Percentiles rank a stretch among this genome's conserved stretches.
Evolutionary conservation across 2,329 filamentous ascomycete species (phyloP).

Genomic region (Penicillium janthinellum): DNA sequence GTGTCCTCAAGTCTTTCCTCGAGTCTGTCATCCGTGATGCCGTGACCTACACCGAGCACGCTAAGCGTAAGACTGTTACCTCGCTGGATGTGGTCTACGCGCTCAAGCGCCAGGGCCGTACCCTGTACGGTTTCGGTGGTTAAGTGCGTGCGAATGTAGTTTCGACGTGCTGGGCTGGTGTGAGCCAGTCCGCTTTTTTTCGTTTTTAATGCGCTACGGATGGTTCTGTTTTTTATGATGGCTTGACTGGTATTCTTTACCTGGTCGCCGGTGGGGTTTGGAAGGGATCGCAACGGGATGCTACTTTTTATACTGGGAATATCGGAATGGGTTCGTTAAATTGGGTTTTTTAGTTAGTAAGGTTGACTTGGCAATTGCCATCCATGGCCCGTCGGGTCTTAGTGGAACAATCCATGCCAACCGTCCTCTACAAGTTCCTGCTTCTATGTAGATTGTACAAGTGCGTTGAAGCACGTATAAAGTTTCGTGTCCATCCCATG

Average conservation of each 20-base stretch:
- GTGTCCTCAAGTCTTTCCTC: slow-evolving; percentile 81
- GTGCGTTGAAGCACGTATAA: too few relatives aligned
- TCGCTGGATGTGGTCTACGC: slow-evolving; percentile 66
- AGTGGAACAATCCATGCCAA: slow-evolving; percentile 10
- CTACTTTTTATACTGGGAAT: not conserved
- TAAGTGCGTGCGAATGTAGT: slow-evolving; percentile 49
- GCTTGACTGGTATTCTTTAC: not conserved
- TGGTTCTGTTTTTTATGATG: slow-evolving; percentile 14
- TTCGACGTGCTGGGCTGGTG: not conserved
- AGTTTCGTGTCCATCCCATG: too few relatives aligned
- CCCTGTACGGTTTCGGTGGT: slow-evolving; percentile 86
- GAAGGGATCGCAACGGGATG: slow-evolving; percentile 7
- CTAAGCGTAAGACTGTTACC: slow-evolving; percentile 65
- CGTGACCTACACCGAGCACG: slow-evolving; percentile 81
- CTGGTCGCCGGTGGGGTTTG: slow-evolving; percentile 10
- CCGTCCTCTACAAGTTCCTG: not conserved
- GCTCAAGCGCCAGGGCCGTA: slow-evolving; percentile 66
- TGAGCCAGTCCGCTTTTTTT: not conserved
- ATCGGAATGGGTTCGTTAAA: slow-evolving; percentile 15
- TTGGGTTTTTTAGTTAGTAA: slow-evolving; percentile 10
- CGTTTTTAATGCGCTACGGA: slow-evolving; percentile 27
- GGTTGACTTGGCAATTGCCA: not conserved
- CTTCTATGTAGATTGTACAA: not conserved
- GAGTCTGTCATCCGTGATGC: slow-evolving; percentile 79
- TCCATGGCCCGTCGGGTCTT: not conserved